Evolutionary conservation across 2,329 filamentous ascomycete genomes (phyloP), one percentile per base, ranked within the genome.

Genomic region (Bipolaris bicolor): DNA sequence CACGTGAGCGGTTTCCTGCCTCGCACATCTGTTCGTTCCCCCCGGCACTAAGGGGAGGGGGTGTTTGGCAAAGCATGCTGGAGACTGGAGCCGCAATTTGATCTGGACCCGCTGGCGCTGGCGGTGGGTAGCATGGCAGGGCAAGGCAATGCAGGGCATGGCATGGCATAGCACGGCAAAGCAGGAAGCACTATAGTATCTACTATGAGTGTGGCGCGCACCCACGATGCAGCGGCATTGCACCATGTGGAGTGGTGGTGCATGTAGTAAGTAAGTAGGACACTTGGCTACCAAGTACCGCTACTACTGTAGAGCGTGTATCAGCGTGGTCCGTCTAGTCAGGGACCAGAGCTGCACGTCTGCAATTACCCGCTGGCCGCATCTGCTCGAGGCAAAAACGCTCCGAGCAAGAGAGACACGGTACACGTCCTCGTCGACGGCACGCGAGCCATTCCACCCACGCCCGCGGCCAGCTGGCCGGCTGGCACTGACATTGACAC

Each of bases 281-380:
- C 5, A 31, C 10, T 13, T 31, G 10, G 29, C 7, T 13, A 13
- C 29, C 4, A 13, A 31, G 29, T 31, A 31, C 10, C 29, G 29
- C 13, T 31, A 13, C 29, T 13, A 31, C 29, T 31, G 29, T 11
- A 44, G 29, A 44, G 39, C 37, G 50, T 7, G 40, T 50, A 55
- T 49, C 39, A 48, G 55, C 10, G 49, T 53, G 54, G 49, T 51
- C 47, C 34, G 45, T 51, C 63, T 64, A 67, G 62, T 64, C 66
- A 67, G 66, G 64, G 55, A 67, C 64, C 51, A 41, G 43, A 44
- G 39, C 47, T 60, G 47, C 53, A 45, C 37, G 33, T 40, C 44
- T 60, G 57, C 57, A 60, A 57, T 60, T 54, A 53, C 54, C 57
- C 57, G 54, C 55, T 36, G 49, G 34, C 48, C 22, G 57, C 57